Evolutionary conservation across 305 asterid genomes (phyloP), one percentile per base, ranked within the genome.

Genomic region (Fraxinus floribunda): DNA sequence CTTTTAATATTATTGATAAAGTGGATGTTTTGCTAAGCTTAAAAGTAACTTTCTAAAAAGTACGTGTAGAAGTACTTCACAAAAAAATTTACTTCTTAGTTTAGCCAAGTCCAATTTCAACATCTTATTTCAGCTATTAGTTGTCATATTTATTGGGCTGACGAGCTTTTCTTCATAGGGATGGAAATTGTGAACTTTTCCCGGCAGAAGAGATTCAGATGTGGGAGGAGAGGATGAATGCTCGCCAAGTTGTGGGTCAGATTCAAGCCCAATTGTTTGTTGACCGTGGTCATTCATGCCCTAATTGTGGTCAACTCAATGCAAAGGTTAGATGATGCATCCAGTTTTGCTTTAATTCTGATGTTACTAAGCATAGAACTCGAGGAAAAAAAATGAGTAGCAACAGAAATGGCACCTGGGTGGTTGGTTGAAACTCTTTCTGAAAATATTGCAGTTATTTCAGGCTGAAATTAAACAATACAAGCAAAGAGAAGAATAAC

Each of bases 141-240:
- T 0, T 18, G 57, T 60, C 77, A 60, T 34, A 41, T 10, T 55
- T 75, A 13, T 73, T 55, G 9, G 71, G 64, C 76, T 86, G 78
- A 80, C 72, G 80, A 52, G 49, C 46, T 70, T 80, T 62, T 85
- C 82, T 44, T 70, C 86, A 38, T 80, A 95, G 99, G 90, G 90
- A 82, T 6, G 93, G 90, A 81, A 74, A 10, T 24, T 95, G 97
- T 84, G 97, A 92, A 80, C 95, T 93, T 75, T 94, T 93, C 78
- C 93, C 93, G 1, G 29, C 83, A 7, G 94, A 94, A 85, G 92
- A 85, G 49, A 86, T 94, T 82, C 91, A 82, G 90, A 81, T 80
- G 84, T 95, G 98, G 97, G 95, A 90, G 80, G 95, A 84, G 78
- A 84, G 92, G 86, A 88, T 92, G 83, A 89, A 94, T 84, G 90